Evolutionary conservation across 2,329 filamentous ascomycete species (phyloP).

Genomic region (Aspergillus calidoustus): DNA sequence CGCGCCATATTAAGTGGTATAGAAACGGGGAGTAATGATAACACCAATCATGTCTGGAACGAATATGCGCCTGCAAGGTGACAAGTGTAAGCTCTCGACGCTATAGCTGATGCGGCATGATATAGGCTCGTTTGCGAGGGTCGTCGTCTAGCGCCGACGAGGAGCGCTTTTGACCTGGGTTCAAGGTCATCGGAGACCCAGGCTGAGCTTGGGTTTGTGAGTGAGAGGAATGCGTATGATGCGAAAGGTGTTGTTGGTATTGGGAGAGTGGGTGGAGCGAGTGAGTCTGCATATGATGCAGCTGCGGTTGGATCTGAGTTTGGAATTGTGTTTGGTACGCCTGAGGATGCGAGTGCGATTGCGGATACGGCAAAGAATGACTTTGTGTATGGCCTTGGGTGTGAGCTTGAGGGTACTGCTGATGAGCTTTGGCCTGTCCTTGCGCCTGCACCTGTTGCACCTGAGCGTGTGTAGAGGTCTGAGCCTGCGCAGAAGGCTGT

Average conservation of each 20-base stretch:
- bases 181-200: conserved; percentile 25
- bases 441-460: conserved; percentile 4
- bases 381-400: conserved; percentile 7
- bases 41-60: neutral
- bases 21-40: neutral
- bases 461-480: conserved; percentile 3
- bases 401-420: conserved; percentile 11
- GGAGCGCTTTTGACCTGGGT: conserved; percentile 26
- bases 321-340: conserved; percentile 17
- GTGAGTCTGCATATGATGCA: conserved; percentile 17
- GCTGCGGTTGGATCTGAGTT: conserved; percentile 22
- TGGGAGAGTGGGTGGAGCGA: conserved; percentile 13
- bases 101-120: conserved; percentile 27
- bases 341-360: conserved; percentile 13
- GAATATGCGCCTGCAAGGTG: neutral
- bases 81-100: neutral
- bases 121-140: conserved; percentile 28
- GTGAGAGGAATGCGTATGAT: conserved; percentile 17
- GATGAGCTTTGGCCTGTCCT: conserved; percentile 7
- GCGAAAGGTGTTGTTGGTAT: conserved; percentile 12
- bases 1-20: conserved; percentile 2
- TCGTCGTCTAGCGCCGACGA: conserved; percentile 24
- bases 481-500: conserved; percentile 4
- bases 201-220: conserved; percentile 21
- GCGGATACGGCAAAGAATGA: conserved; percentile 11